A percentile compares a stretch with the other conserved stretches of the same genome.
Conservation (phyloP, 148 eudicot species). For the Selenicereus undatus region DNA sequence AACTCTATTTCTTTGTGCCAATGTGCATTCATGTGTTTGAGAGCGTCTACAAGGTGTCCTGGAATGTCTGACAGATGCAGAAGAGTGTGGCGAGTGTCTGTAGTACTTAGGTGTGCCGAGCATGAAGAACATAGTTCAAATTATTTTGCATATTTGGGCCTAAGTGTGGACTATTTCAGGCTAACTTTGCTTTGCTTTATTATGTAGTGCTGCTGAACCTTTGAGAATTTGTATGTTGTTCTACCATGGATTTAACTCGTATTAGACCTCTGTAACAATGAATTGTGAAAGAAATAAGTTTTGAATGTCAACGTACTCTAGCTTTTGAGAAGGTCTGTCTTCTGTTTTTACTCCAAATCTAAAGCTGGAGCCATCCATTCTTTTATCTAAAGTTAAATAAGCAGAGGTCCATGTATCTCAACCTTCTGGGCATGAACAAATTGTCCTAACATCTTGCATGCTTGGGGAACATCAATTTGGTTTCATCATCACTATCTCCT, state of each 20-base stretch:
- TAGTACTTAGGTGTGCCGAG: no score
- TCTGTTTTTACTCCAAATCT: not conserved
- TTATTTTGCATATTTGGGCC: not conserved
- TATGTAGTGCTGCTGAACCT: not conserved
- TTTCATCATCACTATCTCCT: conserved; percentile 3
- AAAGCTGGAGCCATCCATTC: not conserved
- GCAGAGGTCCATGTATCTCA: not conserved
- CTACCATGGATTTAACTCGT: not conserved
- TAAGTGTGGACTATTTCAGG: not conserved
- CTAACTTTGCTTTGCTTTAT: not conserved
- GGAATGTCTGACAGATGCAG: no score
- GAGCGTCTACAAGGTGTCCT: no score
- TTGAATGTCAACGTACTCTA: not conserved
- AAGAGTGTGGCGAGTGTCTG: no score
- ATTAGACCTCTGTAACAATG: not conserved
- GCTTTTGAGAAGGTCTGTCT: not conserved
- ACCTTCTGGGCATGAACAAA: not conserved
- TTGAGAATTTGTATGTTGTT: not conserved
- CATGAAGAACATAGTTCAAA: no score
- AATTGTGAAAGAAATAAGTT: not conserved
- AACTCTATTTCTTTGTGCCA: no score
- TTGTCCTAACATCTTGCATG: not conserved
- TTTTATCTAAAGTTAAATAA: not conserved
- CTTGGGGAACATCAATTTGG: not conserved
- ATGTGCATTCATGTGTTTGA: no score